Conservation (phyloP, 768 basidiomycete genomes). For the Cystobasidium ongulense region DNA sequence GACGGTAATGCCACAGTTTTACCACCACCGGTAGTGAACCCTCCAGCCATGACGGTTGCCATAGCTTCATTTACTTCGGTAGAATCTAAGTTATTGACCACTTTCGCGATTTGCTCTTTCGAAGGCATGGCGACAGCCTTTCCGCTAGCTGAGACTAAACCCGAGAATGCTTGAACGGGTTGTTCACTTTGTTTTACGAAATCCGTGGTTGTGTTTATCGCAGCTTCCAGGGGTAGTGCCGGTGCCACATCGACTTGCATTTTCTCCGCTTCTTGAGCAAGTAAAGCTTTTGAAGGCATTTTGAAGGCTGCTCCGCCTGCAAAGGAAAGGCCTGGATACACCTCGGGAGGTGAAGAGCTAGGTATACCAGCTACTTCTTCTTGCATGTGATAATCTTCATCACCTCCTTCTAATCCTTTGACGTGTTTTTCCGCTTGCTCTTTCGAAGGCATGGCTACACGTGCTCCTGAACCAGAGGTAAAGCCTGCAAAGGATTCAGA, state of each 20-base stretch:
- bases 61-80: neutral
- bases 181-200: neutral
- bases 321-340: neutral
- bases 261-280: neutral
- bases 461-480: constrained; percentile 16
- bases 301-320: constrained; percentile 11
- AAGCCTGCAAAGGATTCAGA: constrained; percentile 1
- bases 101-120: constrained; percentile 2
- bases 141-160: neutral
- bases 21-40: constrained; percentile 3
- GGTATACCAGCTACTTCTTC: neutral
- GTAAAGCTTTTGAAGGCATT: neutral
- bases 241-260: neutral
- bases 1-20: neutral
- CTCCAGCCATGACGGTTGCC: neutral
- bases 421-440: neutral
- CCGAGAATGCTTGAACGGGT: neutral
- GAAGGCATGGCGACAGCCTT: constrained; percentile 7
- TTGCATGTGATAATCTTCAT: neutral
- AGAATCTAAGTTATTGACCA: neutral
- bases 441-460: constrained; percentile 9
- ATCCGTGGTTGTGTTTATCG: no score
- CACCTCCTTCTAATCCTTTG: neutral
- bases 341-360: neutral
- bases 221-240: neutral